A percentile compares a stretch with the other conserved stretches of the same genome.
Conservation (phyloP, 495 filamentous ascomycete genomes). For the Physcia stellaris region DNA sequence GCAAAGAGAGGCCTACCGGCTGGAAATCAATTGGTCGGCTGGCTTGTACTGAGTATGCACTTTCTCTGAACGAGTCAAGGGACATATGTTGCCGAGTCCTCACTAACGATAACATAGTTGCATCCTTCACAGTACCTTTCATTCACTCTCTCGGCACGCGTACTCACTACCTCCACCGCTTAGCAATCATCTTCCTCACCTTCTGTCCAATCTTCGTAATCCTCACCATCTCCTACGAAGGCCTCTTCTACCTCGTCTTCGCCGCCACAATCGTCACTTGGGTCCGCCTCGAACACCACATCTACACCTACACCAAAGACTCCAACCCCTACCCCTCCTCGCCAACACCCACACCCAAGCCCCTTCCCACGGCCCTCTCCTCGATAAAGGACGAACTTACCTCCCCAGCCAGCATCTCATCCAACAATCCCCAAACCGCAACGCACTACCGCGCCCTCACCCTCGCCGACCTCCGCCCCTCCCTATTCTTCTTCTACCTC, state of each 20-base stretch:
- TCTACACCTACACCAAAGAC: conserved; percentile 41
- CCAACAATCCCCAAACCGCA: conserved; percentile 18
- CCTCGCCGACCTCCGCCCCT: conserved; percentile 70
- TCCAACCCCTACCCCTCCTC: conserved; percentile 1
- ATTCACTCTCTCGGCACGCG: conserved; percentile 70
- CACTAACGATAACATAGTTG: conserved; percentile 29
- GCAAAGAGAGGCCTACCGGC: conserved; percentile 76
- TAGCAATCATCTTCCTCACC: conserved; percentile 82
- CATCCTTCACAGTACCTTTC: conserved; percentile 69
- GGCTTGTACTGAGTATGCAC: conserved; percentile 61
- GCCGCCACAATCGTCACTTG: conserved; percentile 72
- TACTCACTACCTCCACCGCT: conserved; percentile 77
- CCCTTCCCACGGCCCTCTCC: conserved; percentile 14
- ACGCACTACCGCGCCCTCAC: conserved; percentile 53
- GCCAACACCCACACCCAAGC: conserved; percentile 13
- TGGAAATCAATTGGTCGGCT: conserved; percentile 81
- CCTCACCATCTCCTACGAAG: conserved; percentile 95
- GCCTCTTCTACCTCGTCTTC: conserved; percentile 89
- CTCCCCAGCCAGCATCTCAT: conserved; percentile 17
- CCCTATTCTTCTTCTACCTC: conserved; percentile 88
- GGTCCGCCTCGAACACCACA: conserved; percentile 77
- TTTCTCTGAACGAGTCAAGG: no score
- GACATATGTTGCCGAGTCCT: conserved; percentile 4
- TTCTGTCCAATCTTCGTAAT: conserved; percentile 92
- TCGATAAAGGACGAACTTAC: conserved; percentile 13